Conservation (phyloP, 495 filamentous ascomycete species). For the Aspergillus sparsus region DNA sequence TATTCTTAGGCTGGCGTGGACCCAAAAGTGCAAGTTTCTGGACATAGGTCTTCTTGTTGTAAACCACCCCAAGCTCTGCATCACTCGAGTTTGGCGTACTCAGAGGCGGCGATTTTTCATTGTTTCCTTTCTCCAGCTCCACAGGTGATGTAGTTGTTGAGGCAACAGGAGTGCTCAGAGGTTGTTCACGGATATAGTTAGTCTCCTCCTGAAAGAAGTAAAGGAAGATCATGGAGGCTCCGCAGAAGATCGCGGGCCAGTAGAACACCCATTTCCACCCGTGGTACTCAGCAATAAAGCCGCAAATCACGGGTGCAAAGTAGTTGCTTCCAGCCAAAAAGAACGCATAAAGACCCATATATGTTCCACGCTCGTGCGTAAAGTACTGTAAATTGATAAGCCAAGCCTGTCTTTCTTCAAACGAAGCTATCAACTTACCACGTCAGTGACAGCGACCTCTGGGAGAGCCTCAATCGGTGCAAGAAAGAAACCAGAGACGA, state of each 20-base stretch:
- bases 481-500: conserved; percentile 64
- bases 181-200: conserved; percentile 52
- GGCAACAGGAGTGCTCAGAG: conserved; percentile 18
- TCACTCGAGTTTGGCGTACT: conserved; percentile 16
- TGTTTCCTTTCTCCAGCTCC: conserved; percentile 21
- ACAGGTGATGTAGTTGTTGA: conserved; percentile 13
- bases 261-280: conserved; percentile 67
- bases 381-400: conserved; percentile 50
- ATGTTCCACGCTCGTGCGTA: conserved; percentile 64
- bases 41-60: conserved; percentile 47
- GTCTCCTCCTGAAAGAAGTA: conserved; percentile 75
- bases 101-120: conserved; percentile 27
- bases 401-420: not conserved
- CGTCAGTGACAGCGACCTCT: conserved; percentile 62
- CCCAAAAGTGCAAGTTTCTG: conserved; percentile 56
- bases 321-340: conserved; percentile 64
- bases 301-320: conserved; percentile 64
- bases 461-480: conserved; percentile 65
- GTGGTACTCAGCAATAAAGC: conserved; percentile 66
- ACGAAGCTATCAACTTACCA: conserved; percentile 37
- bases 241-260: conserved; percentile 64
- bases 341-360: conserved; percentile 66
- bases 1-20: conserved; percentile 50
- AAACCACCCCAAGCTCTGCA: conserved; percentile 28
- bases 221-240: conserved; percentile 54